These are phyloP conservation scores for Penicillium concentricum DNA, from an alignment of 2,329 filamentous ascomycete genomes.

Conservation along the genomic window DNA sequence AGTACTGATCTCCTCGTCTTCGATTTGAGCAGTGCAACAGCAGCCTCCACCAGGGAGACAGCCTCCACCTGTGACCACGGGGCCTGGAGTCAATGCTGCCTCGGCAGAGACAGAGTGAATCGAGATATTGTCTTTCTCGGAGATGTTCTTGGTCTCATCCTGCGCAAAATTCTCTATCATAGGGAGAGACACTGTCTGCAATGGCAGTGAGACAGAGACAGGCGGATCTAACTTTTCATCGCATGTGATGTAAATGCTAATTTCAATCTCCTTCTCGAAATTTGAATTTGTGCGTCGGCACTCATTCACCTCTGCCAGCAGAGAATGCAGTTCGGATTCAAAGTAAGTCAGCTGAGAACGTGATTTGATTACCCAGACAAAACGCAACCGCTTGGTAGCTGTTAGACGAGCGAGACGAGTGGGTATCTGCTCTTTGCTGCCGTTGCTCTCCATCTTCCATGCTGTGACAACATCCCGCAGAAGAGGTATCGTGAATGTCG, in stretches of 20 bases:
- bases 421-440: constrained; percentile 2
- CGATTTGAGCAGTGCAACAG: constrained; percentile 51
- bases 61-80: constrained; percentile 7
- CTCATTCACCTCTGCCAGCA: constrained; percentile 44
- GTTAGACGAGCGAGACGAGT: constrained; percentile 24
- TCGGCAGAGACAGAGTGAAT: constrained; percentile 12
- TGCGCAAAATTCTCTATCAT: neutral
- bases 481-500: constrained; percentile 58
- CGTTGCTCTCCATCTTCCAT: constrained; percentile 39
- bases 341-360: constrained; percentile 55
- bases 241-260: constrained; percentile 57
- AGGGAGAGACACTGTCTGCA: neutral
- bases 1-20: constrained; percentile 44
- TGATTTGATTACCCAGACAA: constrained; percentile 61
- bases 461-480: constrained; percentile 56
- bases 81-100: constrained; percentile 8
- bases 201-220: constrained; percentile 26
- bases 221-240: constrained; percentile 45
- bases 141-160: constrained; percentile 9
- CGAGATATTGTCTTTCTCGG: constrained; percentile 27
- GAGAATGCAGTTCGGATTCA: constrained; percentile 48
- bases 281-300: constrained; percentile 31
- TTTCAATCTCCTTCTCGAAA: constrained; percentile 47
- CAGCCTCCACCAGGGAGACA: constrained; percentile 40
- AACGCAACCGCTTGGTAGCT: constrained; percentile 52